Evolutionary conservation across 106 monocot species (phyloP).

Genomic region (Phalaenopsis equestris): DNA sequence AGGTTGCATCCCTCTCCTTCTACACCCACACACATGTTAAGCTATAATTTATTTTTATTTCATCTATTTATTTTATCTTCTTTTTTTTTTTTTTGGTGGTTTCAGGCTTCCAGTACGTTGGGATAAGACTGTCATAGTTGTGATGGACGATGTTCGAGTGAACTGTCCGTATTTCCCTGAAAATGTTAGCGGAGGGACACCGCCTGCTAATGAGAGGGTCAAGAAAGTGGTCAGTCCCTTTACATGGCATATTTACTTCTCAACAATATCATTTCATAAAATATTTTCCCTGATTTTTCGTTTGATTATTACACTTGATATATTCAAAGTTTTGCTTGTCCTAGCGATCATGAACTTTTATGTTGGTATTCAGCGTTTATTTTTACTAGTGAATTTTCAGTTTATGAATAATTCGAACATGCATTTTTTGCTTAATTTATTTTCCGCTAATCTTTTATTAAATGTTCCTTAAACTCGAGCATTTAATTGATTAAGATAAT

Average conservation of each 20-base stretch:
- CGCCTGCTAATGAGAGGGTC: conserved; percentile 88
- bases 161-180: conserved; percentile 78
- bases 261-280: not conserved
- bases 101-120: conserved; percentile 87
- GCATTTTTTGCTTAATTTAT: not conserved
- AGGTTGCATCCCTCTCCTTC: not conserved
- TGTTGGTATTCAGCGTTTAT: not conserved
- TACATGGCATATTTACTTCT: not conserved
- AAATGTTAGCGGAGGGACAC: conserved; percentile 80
- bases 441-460: not conserved
- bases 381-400: not conserved
- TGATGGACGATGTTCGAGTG: conserved; percentile 94
- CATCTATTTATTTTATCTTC: too few species aligned
- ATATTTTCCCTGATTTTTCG: not conserved
- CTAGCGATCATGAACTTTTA: not conserved
- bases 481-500: not conserved
- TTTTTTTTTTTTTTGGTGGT: not conserved
- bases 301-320: not conserved
- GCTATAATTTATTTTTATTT: not conserved
- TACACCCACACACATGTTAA: not conserved
- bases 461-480: not conserved
- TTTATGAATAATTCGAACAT: not conserved
- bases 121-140: conserved; percentile 89
- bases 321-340: not conserved
- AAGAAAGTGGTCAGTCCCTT: conserved; percentile 80